Evolutionary conservation across 2,329 filamentous ascomycete genomes (phyloP).

Genomic region (Clarireedia sp.): DNA sequence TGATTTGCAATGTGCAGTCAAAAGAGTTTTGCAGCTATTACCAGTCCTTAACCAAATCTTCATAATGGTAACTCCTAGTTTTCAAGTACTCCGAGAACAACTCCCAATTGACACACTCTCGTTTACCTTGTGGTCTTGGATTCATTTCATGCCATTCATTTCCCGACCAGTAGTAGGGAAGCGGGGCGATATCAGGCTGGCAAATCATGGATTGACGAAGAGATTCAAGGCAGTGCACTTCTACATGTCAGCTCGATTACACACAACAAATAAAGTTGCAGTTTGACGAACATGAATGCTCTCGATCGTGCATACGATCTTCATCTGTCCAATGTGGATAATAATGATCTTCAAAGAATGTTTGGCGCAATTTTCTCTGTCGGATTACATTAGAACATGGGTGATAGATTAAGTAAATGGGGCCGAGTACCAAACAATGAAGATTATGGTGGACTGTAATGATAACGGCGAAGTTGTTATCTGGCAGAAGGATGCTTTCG

Average conservation of each 20-base stretch:
- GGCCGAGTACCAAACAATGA: background rate
- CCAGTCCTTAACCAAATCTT: slow-evolving; percentile 3
- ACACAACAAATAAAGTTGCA: no score
- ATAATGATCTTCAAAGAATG: slow-evolving; percentile 3
- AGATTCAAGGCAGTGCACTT: slow-evolving; percentile 7
- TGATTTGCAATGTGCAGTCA: no score
- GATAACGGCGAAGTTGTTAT: slow-evolving; percentile 7
- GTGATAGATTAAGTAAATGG: background rate
- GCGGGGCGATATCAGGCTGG: slow-evolving; percentile 5
- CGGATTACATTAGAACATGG: background rate
- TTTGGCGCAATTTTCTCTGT: slow-evolving; percentile 5
- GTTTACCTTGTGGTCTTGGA: slow-evolving; percentile 1
- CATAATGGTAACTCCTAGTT: background rate
- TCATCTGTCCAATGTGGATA: slow-evolving; percentile 5
- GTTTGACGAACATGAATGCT: background rate
- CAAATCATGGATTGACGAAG: slow-evolving; percentile 5
- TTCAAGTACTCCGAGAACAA: slow-evolving; percentile 3
- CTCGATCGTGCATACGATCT: background rate
- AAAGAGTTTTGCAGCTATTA: no score
- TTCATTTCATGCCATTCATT: slow-evolving; percentile 8
- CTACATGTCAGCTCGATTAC: background rate
- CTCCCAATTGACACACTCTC: slow-evolving; percentile 7
- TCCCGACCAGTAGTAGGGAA: slow-evolving; percentile 8
- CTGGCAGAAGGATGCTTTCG: slow-evolving; percentile 1
- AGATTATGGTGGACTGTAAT: slow-evolving; percentile 8